Evolutionary conservation across 495 filamentous ascomycete species (phyloP).

Genomic region (Penicillium soppii): DNA sequence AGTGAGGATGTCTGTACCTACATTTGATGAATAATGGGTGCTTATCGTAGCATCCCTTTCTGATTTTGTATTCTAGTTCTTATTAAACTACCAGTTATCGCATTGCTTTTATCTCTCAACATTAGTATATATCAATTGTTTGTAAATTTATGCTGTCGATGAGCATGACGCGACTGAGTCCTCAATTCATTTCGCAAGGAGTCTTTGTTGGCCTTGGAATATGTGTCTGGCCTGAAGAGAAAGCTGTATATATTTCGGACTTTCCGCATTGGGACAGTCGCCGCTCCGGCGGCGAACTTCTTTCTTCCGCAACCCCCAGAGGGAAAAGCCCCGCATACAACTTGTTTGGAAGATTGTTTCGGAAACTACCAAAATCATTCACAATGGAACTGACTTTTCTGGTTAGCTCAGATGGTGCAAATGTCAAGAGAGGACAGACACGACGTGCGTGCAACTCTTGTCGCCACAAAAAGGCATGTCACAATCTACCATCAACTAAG

Average conservation of each 20-base stretch:
- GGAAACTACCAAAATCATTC: not conserved
- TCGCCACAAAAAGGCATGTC: conserved; percentile 21
- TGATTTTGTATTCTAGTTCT: no score
- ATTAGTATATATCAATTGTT: no score
- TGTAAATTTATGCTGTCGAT: no score
- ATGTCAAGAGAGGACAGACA: conserved; percentile 15
- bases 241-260: no score
- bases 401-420: conserved; percentile 13
- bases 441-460: conserved; percentile 16
- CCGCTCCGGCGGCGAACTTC: conserved; percentile 2
- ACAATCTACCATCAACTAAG: not conserved
- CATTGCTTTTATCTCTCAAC: no score
- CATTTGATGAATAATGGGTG: not conserved
- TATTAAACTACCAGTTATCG: no score
- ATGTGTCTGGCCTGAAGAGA: no score
- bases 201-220: no score
- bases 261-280: not conserved
- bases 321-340: not conserved
- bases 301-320: not conserved
- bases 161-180: no score
- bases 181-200: no score
- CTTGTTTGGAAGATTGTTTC: not conserved
- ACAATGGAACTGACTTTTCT: conserved; percentile 25
- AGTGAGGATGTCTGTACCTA: not conserved
- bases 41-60: no score